These are phyloP conservation scores for Malassezia obtusa DNA, from an alignment of 1,284 basidiomycete species.

Conservation along the genomic window DNA sequence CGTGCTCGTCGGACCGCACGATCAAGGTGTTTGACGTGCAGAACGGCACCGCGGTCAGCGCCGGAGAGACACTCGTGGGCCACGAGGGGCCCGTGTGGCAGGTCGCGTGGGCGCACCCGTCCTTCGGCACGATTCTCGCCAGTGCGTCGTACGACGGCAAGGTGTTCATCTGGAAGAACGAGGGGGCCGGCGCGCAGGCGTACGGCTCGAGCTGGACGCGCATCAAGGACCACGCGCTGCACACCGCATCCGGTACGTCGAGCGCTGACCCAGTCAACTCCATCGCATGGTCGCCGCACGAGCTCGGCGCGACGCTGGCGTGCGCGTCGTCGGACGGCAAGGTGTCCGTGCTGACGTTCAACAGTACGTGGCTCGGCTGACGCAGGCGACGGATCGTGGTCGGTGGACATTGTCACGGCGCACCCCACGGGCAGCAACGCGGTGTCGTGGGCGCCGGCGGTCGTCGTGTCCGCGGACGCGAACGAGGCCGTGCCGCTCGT, in stretches of 20 bases:
- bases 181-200: slow-evolving; percentile 16
- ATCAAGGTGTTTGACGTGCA: slow-evolving; percentile 92
- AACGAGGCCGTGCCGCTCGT: slow-evolving; percentile 45
- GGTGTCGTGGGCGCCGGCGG: slow-evolving; percentile 94
- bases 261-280: too few species aligned
- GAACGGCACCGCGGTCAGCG: slow-evolving; percentile 63
- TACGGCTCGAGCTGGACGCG: slow-evolving; percentile 63
- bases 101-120: slow-evolving; percentile 97
- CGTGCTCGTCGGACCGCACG: slow-evolving; percentile 89
- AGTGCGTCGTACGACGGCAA: slow-evolving; percentile 97
- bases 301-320: slow-evolving; percentile 88
- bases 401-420: slow-evolving; percentile 85
- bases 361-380: slow-evolving; percentile 52
- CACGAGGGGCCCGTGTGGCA: slow-evolving; percentile 98
- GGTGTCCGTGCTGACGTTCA: slow-evolving; percentile 90
- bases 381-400: slow-evolving; percentile 80
- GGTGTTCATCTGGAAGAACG: slow-evolving; percentile 95
- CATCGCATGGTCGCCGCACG: slow-evolving; percentile 94
- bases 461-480: slow-evolving; percentile 38
- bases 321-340: slow-evolving; percentile 98
- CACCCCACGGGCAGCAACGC: slow-evolving; percentile 95
- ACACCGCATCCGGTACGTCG: slow-evolving; percentile 85
- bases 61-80: slow-evolving; percentile 49
- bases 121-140: slow-evolving; percentile 79
- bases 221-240: slow-evolving; percentile 90